Conservation (phyloP, 805 yeast species). For the Starmerella sirachaensis region DNA sequence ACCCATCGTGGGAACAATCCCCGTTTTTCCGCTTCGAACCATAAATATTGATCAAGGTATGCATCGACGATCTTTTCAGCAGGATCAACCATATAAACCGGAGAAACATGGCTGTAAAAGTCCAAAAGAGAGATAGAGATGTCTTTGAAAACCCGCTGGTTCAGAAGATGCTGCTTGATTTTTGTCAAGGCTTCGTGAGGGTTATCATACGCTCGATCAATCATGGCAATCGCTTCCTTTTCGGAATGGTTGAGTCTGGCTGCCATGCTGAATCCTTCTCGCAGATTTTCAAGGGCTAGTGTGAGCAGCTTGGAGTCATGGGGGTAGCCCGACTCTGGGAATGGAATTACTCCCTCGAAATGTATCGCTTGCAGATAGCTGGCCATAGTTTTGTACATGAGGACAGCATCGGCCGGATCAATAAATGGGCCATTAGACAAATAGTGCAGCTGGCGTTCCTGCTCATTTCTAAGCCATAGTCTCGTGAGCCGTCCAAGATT, state of each 20-base stretch:
- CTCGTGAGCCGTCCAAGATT: constrained; percentile 85
- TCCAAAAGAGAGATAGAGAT: constrained; percentile 84
- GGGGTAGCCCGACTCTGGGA: constrained; percentile 83
- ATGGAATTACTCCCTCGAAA: constrained; percentile 70
- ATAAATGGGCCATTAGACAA: constrained; percentile 80
- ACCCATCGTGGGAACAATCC: constrained; percentile 90
- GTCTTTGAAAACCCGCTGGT: constrained; percentile 88
- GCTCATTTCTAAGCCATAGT: constrained; percentile 85
- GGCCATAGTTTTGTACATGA: constrained; percentile 75
- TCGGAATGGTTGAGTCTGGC: constrained; percentile 74
- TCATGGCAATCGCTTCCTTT: constrained; percentile 82
- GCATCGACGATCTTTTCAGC: constrained; percentile 94
- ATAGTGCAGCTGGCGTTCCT: constrained; percentile 69
- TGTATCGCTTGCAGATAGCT: constrained; percentile 79
- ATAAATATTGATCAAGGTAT: constrained; percentile 82
- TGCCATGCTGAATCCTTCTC: constrained; percentile 59
- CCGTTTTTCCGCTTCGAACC: constrained; percentile 89
- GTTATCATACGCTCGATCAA: constrained; percentile 92
- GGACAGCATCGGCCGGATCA: constrained; percentile 76
- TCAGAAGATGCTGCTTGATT: constrained; percentile 65
- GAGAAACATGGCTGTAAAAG: constrained; percentile 67
- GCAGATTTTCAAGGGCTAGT: constrained; percentile 76
- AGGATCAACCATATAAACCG: constrained; percentile 82
- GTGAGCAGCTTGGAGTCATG: constrained; percentile 86
- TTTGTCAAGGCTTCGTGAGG: constrained; percentile 88